phyloP scores from a whole-genome alignment of 805 yeast genomes.

The Yarrowia sp. region DNA sequence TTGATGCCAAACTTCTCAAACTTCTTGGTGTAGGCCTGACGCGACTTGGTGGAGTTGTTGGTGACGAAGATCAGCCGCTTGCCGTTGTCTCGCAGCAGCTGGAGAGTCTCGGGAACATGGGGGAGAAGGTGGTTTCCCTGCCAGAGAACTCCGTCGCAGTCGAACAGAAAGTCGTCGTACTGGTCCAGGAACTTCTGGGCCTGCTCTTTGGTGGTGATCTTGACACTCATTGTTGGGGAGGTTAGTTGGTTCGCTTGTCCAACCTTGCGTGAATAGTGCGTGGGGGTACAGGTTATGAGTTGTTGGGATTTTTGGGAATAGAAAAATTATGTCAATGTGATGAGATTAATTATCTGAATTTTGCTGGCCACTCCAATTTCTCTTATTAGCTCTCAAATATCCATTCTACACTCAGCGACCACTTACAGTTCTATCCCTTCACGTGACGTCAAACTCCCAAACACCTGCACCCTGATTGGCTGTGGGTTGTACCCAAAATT shows the following conservation, averaged over 20 bases:
- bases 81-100: slow-evolving; percentile 50
- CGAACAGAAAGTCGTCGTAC: slow-evolving; percentile 86
- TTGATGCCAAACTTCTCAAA: slow-evolving; percentile 59
- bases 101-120: slow-evolving; percentile 69
- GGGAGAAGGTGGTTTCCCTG: slow-evolving; percentile 81
- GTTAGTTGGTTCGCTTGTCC: background rate
- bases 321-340: background rate
- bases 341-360: background rate
- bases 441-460: slow-evolving; percentile 22
- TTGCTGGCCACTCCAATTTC: background rate
- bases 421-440: background rate
- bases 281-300: slow-evolving; percentile 5
- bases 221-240: slow-evolving; percentile 24
- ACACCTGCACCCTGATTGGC: slow-evolving; percentile 27
- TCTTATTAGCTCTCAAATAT: background rate
- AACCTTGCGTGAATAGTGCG: slow-evolving; percentile 5
- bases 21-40: slow-evolving; percentile 72
- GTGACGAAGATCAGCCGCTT: slow-evolving; percentile 88
- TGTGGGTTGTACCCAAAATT: slow-evolving; percentile 20
- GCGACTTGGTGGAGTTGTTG: slow-evolving; percentile 89
- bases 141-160: slow-evolving; percentile 98
- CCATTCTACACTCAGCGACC: background rate
- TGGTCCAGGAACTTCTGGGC: slow-evolving; percentile 51
- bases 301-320: too few relatives aligned
- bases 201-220: slow-evolving; percentile 33